These are phyloP conservation scores for Areca catechu DNA, from an alignment of 176 grass and related monocot genomes.

Conservation along the genomic window DNA sequence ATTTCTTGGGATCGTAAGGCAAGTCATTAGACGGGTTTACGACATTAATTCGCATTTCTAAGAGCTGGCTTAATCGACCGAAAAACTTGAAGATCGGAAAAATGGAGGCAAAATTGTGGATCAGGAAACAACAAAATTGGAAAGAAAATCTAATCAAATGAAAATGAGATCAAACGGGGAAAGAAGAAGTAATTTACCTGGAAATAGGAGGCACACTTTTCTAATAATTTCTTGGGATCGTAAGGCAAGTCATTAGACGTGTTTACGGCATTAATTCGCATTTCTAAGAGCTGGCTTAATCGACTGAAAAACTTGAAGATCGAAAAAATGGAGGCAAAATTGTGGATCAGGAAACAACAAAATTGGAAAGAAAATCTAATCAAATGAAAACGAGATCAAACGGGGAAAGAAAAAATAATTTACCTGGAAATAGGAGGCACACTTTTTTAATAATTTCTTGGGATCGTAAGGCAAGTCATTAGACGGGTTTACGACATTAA, in stretches of 20 bases:
- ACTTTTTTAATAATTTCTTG: conserved; percentile 14
- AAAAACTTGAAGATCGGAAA: background rate
- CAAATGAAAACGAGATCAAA: background rate
- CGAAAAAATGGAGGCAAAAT: too few species aligned
- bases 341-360: too few species aligned
- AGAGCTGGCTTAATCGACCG: conserved; percentile 58
- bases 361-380: too few species aligned
- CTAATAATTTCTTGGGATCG: conserved; percentile 18
- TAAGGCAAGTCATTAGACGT: background rate
- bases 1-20: conserved; percentile 13
- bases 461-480: conserved; percentile 9
- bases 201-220: conserved; percentile 18
- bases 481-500: conserved; percentile 3
- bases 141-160: background rate
- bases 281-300: conserved; percentile 29
- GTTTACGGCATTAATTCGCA: conserved; percentile 10
- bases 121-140: background rate
- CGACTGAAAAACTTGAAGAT: conserved; percentile 62
- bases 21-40: conserved; percentile 7
- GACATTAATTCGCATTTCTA: conserved; percentile 7
- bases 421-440: conserved; percentile 36
- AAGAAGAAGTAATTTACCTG: conserved; percentile 24
- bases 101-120: background rate
- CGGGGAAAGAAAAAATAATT: background rate
- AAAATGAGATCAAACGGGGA: background rate